phyloP scores from a whole-genome alignment of 192 early-diverging fungal genomes.

The Geosiphon pyriformis region DNA sequence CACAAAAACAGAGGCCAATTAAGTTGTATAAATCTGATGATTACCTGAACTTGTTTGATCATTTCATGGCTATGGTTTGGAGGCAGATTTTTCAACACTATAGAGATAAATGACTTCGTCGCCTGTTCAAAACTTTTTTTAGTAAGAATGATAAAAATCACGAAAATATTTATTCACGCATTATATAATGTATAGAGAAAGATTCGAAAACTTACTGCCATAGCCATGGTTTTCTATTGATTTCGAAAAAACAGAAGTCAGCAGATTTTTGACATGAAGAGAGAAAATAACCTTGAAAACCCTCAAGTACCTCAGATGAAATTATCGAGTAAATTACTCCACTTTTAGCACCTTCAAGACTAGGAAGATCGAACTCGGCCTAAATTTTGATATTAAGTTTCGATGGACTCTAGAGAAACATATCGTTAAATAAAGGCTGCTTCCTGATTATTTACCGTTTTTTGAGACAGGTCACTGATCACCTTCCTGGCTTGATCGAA shows the following conservation, averaged over 20 bases:
- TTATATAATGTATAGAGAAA: background rate
- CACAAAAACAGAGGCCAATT: background rate
- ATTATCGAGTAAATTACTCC: constrained; percentile 51
- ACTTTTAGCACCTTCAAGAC: constrained; percentile 53
- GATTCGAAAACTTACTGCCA: background rate
- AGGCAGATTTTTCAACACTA: constrained; percentile 44
- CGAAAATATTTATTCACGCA: background rate
- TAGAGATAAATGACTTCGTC: constrained; percentile 43
- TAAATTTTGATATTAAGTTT: constrained; percentile 10
- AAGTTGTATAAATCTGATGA: background rate
- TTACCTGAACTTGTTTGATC: constrained; percentile 43
- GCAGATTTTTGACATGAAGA: background rate
- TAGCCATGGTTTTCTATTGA: background rate
- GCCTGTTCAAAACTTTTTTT: constrained; percentile 32
- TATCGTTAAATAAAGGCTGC: background rate
- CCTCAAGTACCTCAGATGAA: constrained; percentile 34
- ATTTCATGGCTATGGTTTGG: constrained; percentile 46
- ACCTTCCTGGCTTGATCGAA: constrained; percentile 48
- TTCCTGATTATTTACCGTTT: constrained; percentile 28
- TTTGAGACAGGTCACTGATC: constrained; percentile 41
- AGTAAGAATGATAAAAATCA: background rate
- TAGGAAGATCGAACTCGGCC: constrained; percentile 40
- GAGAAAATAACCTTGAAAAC: background rate
- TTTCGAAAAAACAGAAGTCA: background rate
- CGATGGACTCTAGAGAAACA: background rate